These are phyloP conservation scores for Nepenthes alata DNA, from an alignment of 179 eudicot genomes.

Conservation along the genomic window DNA sequence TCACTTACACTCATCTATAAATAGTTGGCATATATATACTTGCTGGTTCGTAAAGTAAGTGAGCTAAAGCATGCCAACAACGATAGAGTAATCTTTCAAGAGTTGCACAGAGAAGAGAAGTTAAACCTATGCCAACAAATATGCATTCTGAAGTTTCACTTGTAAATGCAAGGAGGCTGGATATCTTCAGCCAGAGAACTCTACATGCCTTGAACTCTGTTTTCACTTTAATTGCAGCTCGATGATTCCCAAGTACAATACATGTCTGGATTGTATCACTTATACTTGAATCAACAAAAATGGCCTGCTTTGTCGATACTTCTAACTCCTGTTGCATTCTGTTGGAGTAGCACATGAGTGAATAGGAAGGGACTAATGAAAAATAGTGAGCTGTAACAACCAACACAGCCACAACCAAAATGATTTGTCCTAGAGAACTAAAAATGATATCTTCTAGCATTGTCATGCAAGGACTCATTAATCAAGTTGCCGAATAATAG, in stretches of 20 bases:
- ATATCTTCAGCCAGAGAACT: conserved; percentile 1
- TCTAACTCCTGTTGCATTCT: conserved; percentile 90
- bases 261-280: conserved; percentile 97
- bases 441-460: no score
- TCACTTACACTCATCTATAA: no score
- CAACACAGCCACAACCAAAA: no score
- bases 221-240: conserved; percentile 78
- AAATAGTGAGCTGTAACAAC: neutral
- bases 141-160: no score
- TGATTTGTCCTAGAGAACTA: no score
- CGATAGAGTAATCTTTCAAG: neutral
- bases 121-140: neutral
- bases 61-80: conserved; percentile 19
- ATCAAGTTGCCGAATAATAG: no score
- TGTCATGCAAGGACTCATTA: no score
- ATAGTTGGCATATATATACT: no score
- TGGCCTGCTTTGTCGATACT: conserved; percentile 85
- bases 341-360: neutral
- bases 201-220: conserved; percentile 72
- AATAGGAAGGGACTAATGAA: neutral
- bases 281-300: conserved; percentile 93
- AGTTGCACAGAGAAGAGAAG: neutral
- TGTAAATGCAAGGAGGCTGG: neutral
- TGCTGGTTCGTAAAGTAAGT: no score
- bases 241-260: conserved; percentile 86